These are phyloP conservation scores for Stagonosporopsis vannaccii DNA, from an alignment of 2,329 filamentous ascomycete species.

Conservation along the genomic window DNA sequence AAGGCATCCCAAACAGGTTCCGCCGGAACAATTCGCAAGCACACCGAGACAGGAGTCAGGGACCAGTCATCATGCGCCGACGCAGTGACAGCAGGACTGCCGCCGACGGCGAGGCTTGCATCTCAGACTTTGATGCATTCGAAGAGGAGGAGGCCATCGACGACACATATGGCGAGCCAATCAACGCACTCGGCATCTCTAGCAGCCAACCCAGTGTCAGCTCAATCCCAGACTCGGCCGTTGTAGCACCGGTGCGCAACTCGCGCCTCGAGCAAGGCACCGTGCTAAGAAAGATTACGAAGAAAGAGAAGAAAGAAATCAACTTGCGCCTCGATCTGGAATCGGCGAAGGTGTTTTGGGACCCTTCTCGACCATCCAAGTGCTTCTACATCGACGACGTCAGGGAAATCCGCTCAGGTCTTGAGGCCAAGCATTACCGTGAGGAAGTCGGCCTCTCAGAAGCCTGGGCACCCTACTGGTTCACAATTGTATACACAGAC, in stretches of 20 bases:
- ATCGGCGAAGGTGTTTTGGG: slow-evolving; percentile 87
- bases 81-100: slow-evolving; percentile 89
- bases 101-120: slow-evolving; percentile 54
- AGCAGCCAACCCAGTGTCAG: slow-evolving; percentile 38
- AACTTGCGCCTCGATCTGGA: slow-evolving; percentile 81
- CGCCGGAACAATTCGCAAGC: slow-evolving; percentile 77
- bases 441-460: slow-evolving; percentile 79
- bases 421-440: slow-evolving; percentile 86
- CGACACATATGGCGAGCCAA: slow-evolving; percentile 50
- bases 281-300: slow-evolving; percentile 80
- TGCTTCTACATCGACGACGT: slow-evolving; percentile 95
- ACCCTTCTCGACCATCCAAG: slow-evolving; percentile 78
- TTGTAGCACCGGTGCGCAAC: slow-evolving; percentile 76
- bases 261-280: slow-evolving; percentile 80
- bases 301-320: slow-evolving; percentile 77
- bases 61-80: slow-evolving; percentile 84
- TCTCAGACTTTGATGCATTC: slow-evolving; percentile 59
- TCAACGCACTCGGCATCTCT: slow-evolving; percentile 54
- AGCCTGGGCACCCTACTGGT: slow-evolving; percentile 75
- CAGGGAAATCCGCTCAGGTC: slow-evolving; percentile 83
- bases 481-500: slow-evolving; percentile 87
- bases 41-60: slow-evolving; percentile 85
- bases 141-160: slow-evolving; percentile 61
- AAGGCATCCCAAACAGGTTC: slow-evolving; percentile 71
- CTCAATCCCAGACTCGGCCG: slow-evolving; percentile 52